phyloP scores from a whole-genome alignment of 495 filamentous ascomycete genomes.

The Lophiotrema nucula region DNA sequence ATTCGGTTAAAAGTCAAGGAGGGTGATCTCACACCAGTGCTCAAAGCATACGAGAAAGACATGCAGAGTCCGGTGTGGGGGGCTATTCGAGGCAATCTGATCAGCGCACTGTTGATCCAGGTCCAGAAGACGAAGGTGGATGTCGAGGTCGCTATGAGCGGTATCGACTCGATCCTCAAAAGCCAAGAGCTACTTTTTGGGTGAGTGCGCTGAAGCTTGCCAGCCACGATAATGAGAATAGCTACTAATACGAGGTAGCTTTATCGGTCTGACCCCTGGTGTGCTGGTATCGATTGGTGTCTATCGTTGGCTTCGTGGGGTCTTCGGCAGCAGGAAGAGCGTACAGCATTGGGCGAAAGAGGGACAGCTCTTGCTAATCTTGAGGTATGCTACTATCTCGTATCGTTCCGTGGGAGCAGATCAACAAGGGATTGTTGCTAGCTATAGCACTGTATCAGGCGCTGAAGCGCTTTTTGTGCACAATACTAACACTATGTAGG shows the following conservation, averaged over 20 bases:
- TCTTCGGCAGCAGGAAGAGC: slow-evolving; percentile 68
- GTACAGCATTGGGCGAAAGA: slow-evolving; percentile 57
- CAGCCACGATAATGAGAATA: not conserved
- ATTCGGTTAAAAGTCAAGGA: slow-evolving; percentile 77
- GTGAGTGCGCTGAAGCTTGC: no score
- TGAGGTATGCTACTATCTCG: slow-evolving; percentile 56
- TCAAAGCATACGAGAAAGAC: slow-evolving; percentile 87
- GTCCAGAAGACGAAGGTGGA: slow-evolving; percentile 99
- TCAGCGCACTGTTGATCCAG: slow-evolving; percentile 89
- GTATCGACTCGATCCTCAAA: slow-evolving; percentile 88
- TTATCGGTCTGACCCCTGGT: slow-evolving; percentile 88
- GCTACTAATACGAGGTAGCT: slow-evolving; percentile 49
- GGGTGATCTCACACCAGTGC: slow-evolving; percentile 87
- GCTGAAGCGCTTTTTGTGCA: no score
- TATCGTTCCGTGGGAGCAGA: no score
- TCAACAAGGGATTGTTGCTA: no score
- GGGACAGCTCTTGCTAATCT: slow-evolving; percentile 64
- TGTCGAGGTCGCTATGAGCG: slow-evolving; percentile 90
- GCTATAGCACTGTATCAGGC: no score
- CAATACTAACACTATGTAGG: slow-evolving; percentile 6
- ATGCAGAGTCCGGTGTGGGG: slow-evolving; percentile 74
- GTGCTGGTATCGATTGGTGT: slow-evolving; percentile 77
- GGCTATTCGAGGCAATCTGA: slow-evolving; percentile 77
- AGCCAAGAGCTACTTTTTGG: slow-evolving; percentile 97
- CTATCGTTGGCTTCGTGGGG: slow-evolving; percentile 65